Evolutionary conservation across 2,329 filamentous ascomycete species (phyloP).

Genomic region (Penicillium frequentans): DNA sequence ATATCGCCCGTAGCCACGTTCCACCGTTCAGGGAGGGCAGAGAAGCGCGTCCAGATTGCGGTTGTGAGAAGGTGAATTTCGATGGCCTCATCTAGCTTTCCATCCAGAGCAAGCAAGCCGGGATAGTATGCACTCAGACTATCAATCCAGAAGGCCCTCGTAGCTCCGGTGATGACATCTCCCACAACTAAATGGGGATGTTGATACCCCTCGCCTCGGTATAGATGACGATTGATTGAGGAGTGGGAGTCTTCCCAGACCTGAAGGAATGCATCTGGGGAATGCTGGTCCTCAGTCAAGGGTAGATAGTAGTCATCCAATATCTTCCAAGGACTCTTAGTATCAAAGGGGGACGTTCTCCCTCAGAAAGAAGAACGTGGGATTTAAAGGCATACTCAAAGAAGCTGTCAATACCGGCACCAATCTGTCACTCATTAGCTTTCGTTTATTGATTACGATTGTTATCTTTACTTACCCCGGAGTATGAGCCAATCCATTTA

Average conservation of each 20-base stretch:
- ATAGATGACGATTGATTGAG: slow-evolving; percentile 88
- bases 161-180: slow-evolving; percentile 82
- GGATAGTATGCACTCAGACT: slow-evolving; percentile 95
- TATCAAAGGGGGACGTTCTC: slow-evolving; percentile 44
- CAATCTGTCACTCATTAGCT: slow-evolving; percentile 57
- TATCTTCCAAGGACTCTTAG: slow-evolving; percentile 46
- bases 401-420: slow-evolving; percentile 95
- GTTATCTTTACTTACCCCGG: slow-evolving; percentile 55
- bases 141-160: slow-evolving; percentile 91
- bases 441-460: not conserved
- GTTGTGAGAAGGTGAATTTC: slow-evolving; percentile 88
- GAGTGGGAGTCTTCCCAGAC: slow-evolving; percentile 85
- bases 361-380: slow-evolving; percentile 82
- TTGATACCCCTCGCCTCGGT: slow-evolving; percentile 70
- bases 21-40: slow-evolving; percentile 93
- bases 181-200: slow-evolving; percentile 93
- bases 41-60: slow-evolving; percentile 90
- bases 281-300: slow-evolving; percentile 65
- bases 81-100: slow-evolving; percentile 86
- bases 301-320: slow-evolving; percentile 66
- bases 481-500: slow-evolving; percentile 81
- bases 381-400: slow-evolving; percentile 98
- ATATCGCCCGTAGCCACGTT: slow-evolving; percentile 80
- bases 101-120: slow-evolving; percentile 79
- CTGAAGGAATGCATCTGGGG: slow-evolving; percentile 73